These are phyloP conservation scores for Coemansia sp. DNA, from an alignment of 192 early-diverging fungal genomes.

Conservation along the genomic window DNA sequence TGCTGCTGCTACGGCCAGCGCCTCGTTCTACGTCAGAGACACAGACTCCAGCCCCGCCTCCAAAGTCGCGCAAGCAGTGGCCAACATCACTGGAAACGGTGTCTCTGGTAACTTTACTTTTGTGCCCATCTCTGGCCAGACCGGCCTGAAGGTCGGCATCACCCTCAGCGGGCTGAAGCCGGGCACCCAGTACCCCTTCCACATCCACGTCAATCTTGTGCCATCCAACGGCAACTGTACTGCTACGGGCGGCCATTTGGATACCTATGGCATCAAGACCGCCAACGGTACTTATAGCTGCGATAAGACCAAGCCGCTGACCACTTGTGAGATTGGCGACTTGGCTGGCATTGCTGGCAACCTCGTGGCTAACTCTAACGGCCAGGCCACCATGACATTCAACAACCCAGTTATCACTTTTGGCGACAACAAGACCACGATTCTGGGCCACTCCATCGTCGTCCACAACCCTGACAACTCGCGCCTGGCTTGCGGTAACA, in stretches of 20 bases:
- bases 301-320: conserved; percentile 8
- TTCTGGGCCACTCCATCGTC: conserved; percentile 59
- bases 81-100: conserved; percentile 12
- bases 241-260: conserved; percentile 47
- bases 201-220: conserved; percentile 45
- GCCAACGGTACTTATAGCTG: conserved; percentile 38
- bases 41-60: not conserved
- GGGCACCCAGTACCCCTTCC: conserved; percentile 39
- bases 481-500: conserved; percentile 60
- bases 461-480: conserved; percentile 54
- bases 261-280: conserved; percentile 30
- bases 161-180: conserved; percentile 31
- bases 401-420: conserved; percentile 48
- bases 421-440: conserved; percentile 33
- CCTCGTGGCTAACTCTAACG: conserved; percentile 35
- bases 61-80: conserved; percentile 8
- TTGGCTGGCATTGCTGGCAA: conserved; percentile 58
- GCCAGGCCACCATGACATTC: conserved; percentile 18
- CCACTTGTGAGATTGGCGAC: conserved; percentile 60
- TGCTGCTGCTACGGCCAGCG: conserved; percentile 14
- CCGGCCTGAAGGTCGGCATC: conserved; percentile 30
- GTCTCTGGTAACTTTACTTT: conserved; percentile 25
- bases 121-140: conserved; percentile 4
- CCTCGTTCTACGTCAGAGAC: not conserved
- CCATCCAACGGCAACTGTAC: conserved; percentile 51